Evolutionary conservation across 768 basidiomycete genomes (phyloP), one percentile per base, ranked within the genome.

Genomic region (Kondoa subrosea): DNA sequence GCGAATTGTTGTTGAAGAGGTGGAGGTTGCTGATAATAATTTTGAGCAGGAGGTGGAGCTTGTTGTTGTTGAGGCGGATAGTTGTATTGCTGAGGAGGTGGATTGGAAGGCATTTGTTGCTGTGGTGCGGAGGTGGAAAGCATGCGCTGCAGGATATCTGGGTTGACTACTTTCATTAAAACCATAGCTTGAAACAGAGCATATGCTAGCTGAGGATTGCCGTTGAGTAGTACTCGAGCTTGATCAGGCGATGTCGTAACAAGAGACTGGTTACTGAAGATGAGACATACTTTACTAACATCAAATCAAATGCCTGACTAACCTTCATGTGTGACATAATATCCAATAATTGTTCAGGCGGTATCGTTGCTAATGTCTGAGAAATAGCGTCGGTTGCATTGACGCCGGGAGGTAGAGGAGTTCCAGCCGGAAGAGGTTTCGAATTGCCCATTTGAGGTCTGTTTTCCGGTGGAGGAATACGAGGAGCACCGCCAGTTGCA

Each of bases 271-370:
- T n/a, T 66, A 67, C 3, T 25, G 21, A 32, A 57, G 27, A 21
- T 27, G 26, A 12, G 17, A 12, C 26, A 34, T n/a, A 17, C 16
- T 4, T 1, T 15, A 15, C 25, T 17, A 34, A 17, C 58, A 26
- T n/a, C 26, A 1, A 3, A 17, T 8, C 27, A 33, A 27, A 33
- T 27, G 17, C 8, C 29, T 2, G 4, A 32, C 33, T 57, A 34
- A 92, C 95, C 86, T 97, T 97, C 87, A 93, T 92, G 77, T 95
- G 90, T n/a, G 87, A 87, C 72, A 99, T 80, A 8, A 96, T 87
- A 78, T 99, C 93, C 78, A 92, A 84, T 70, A 93, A 80, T 75
- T 93, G 89, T 50, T 80, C 81, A 0, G 90, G 89, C 66, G 84
- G 83, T 81, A 93, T 88, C 31, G 80, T 84, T 56, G 87, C 92